phyloP scores from a whole-genome alignment of 139 green algal species.

The Chlamydomonas sphaeroides region DNA sequence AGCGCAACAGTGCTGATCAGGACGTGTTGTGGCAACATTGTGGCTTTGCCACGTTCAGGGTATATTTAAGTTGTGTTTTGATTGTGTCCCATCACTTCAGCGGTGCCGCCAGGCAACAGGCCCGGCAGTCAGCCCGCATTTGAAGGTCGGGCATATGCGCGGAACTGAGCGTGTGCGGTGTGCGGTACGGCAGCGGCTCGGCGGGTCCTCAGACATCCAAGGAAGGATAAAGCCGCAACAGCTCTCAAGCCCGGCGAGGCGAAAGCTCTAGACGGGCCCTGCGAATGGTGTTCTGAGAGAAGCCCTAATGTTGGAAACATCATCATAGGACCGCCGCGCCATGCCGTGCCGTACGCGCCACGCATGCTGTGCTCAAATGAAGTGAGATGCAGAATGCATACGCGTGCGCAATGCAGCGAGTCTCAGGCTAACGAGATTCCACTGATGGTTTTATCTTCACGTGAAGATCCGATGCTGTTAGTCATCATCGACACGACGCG shows the following conservation, averaged over 20 bases:
- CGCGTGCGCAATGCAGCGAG: not conserved
- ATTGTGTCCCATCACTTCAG: slow-evolving; percentile 58
- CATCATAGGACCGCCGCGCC: slow-evolving; percentile 52
- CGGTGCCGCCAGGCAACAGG: no score
- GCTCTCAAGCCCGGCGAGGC: slow-evolving; percentile 76
- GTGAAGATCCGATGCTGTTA: not conserved
- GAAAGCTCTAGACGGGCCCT: slow-evolving; percentile 75
- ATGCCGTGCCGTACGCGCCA: not conserved
- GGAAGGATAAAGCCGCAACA: slow-evolving; percentile 72
- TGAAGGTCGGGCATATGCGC: no score
- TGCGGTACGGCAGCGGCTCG: no score
- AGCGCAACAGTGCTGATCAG: slow-evolving; percentile 24
- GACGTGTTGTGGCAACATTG: slow-evolving; percentile 24
- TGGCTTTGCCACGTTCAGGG: slow-evolving; percentile 49
- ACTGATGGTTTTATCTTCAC: slow-evolving; percentile 36
- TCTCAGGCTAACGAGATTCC: slow-evolving; percentile 83
- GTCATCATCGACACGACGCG: slow-evolving; percentile 48
- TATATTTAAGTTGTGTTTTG: slow-evolving; percentile 73
- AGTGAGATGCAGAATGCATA: not conserved
- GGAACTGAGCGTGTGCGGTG: no score
- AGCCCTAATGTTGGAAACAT: slow-evolving; percentile 62
- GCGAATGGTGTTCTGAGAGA: slow-evolving; percentile 79
- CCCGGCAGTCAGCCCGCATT: no score
- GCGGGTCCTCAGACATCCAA: slow-evolving; percentile 72
- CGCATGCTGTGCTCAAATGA: no score